These are phyloP conservation scores for Blastobotrys capitulatus DNA, from an alignment of 1,139 yeast genomes.

Conservation along the genomic window DNA sequence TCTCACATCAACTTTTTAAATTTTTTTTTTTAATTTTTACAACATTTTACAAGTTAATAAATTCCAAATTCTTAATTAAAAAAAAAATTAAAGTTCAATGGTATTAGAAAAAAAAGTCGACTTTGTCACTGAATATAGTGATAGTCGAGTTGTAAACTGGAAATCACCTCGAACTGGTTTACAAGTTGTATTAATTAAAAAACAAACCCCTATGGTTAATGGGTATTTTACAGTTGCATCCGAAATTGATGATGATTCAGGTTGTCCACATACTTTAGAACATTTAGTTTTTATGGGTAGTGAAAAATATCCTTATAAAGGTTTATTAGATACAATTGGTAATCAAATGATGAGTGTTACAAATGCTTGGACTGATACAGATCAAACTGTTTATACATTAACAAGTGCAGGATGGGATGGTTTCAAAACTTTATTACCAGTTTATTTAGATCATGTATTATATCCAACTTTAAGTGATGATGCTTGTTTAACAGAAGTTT, in stretches of 20 bases:
- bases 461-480: conserved; percentile 84
- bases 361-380: conserved; percentile 97
- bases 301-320: conserved; percentile 82
- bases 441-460: conserved; percentile 81
- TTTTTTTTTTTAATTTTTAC: too few species aligned
- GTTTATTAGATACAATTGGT: conserved; percentile 81
- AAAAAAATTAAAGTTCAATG: too few species aligned
- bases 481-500: conserved; percentile 91
- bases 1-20: too few species aligned
- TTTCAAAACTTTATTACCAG: conserved; percentile 74
- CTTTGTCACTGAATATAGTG: conserved; percentile 23
- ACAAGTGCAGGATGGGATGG: conserved; percentile 98
- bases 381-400: conserved; percentile 90
- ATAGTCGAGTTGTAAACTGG: conserved; percentile 46
- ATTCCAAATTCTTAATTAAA: too few species aligned
- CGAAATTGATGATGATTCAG: conserved; percentile 79
- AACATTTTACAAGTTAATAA: too few species aligned
- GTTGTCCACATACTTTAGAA: conserved; percentile 93
- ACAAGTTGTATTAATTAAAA: conserved; percentile 68
- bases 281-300: conserved; percentile 96
- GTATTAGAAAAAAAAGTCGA: conserved; percentile 17
- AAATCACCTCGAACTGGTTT: conserved; percentile 71
- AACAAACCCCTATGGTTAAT: conserved; percentile 82
- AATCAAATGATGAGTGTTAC: conserved; percentile 81
- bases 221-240: conserved; percentile 96